Base-by-base conservation (phyloP, 306 rosid species). In the Leucaena leucocephala region DNA sequence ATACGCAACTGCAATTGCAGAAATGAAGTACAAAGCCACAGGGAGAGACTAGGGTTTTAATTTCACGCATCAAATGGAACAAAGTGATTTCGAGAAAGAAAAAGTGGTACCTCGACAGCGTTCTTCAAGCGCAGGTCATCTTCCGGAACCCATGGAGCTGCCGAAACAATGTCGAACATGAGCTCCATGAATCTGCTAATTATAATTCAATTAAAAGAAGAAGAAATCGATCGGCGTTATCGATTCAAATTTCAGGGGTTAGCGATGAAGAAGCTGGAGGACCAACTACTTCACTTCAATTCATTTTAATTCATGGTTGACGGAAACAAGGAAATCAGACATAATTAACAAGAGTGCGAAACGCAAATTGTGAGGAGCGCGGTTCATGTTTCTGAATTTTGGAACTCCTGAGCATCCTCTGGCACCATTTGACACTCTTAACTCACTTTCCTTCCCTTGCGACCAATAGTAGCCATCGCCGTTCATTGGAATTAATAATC, bases 41-140 rank as follows among this genome's bases (percentile, higher is more conserved):
- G 15, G 27, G 71, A 59, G 46, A 68, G 4, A 3, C 33, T 80
- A 84, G 84, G 87, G 84, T 80, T 84, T 46, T 13, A 65, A 43
- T 76, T 39, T 19, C n/a, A 4, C n/a, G 6, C 9, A 36, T 8
- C 19, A 19, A n/a, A 75, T 6, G 61, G 42, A 67, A 12, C 11
- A 16, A 48, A 21, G 3, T 12, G 34, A 75, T 55, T 48, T 11
- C 10, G 7, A 22, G 14, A 22, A 42, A 36, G 42, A 48, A 10
- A 74, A 67, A 52, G 59, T 3, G 40, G 17, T 84, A 93, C 98
- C 98, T 93, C 98, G 58, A 93, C 43, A 19, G 98, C 86, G 84
- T 87, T 88, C 82, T 91, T 93, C 72, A 93, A 81, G 59, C 88
- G 87, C 45, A 93, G 87, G 82, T 93, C 98, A 36, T 93, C 98